Evolutionary conservation across 176 grass and related monocot genomes (phyloP).

Genomic region (maize (Zea mays)): DNA sequence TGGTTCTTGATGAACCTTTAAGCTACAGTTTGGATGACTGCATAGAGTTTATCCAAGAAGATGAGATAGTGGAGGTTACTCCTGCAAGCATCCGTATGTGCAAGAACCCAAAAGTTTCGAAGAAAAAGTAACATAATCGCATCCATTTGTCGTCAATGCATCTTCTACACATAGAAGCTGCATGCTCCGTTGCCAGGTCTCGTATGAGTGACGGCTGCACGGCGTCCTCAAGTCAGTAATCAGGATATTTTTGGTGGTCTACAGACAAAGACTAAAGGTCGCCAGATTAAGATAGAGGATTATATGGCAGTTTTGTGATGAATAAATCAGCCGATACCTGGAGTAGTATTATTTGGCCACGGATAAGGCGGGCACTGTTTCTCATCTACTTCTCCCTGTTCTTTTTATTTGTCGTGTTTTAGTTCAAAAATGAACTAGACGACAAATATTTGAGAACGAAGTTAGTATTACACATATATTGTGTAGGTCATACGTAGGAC

Average conservation of each 20-base stretch:
- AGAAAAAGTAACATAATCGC: slow-evolving; percentile 40
- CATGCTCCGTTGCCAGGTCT: background rate
- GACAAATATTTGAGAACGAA: background rate
- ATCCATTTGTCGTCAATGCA: background rate
- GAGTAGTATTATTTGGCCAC: slow-evolving; percentile 3
- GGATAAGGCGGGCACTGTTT: slow-evolving; percentile 24
- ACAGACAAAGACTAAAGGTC: background rate
- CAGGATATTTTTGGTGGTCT: slow-evolving; percentile 19
- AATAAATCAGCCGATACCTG: background rate
- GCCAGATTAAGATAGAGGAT: slow-evolving; percentile 30
- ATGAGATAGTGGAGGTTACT: slow-evolving; percentile 91
- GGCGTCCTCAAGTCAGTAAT: background rate
- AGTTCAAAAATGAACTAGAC: no score
- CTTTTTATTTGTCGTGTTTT: no score
- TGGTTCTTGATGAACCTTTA: slow-evolving; percentile 85
- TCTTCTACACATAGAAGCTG: slow-evolving; percentile 5
- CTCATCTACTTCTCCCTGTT: no score
- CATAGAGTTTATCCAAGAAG: slow-evolving; percentile 97
- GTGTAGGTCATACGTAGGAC: background rate
- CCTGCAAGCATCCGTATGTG: slow-evolving; percentile 75
- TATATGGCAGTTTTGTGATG: slow-evolving; percentile 30
- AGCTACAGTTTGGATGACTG: slow-evolving; percentile 94
- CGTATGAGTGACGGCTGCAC: background rate
- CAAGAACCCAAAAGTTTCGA: slow-evolving; percentile 88
- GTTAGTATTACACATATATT: slow-evolving; percentile 23